Conservation (phyloP, 2,329 filamentous ascomycete genomes). For the Camptophora hylomeconis region DNA sequence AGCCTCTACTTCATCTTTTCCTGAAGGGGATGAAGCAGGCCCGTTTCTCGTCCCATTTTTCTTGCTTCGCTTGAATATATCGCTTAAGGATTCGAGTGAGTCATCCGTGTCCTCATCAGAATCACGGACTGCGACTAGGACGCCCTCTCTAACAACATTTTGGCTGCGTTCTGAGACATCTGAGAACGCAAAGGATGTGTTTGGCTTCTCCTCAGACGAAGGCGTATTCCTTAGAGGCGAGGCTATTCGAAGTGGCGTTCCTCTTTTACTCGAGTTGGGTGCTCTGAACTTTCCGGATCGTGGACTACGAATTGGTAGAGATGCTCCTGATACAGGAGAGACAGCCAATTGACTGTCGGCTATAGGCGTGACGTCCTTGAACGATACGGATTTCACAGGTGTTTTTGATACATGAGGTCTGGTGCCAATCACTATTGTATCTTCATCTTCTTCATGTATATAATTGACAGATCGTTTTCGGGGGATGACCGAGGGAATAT, state of each 20-base stretch:
- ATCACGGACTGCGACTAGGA: constrained; percentile 40
- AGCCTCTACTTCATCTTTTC: constrained; percentile 11
- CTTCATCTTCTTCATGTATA: constrained; percentile 7
- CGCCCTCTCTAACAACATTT: constrained; percentile 43
- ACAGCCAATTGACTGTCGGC: constrained; percentile 3
- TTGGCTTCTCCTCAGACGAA: constrained; percentile 3
- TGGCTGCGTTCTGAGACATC: constrained; percentile 24
- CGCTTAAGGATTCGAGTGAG: constrained; percentile 44
- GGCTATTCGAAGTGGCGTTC: constrained; percentile 1
- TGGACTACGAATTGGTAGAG: constrained; percentile 13
- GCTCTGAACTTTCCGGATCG: constrained; percentile 1
- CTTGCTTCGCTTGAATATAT: constrained; percentile 28
- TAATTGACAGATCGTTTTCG: constrained; percentile 16
- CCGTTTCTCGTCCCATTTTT: constrained; percentile 7
- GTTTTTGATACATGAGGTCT: constrained; percentile 3
- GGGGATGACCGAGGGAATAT: too few species aligned
- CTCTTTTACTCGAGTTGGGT: background rate
- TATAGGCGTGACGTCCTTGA: constrained; percentile 6
- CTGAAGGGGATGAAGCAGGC: constrained; percentile 10
- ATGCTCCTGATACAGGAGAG: constrained; percentile 3
- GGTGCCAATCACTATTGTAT: constrained; percentile 12
- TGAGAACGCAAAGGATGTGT: constrained; percentile 19
- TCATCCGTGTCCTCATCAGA: constrained; percentile 60
- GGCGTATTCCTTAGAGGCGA: background rate
- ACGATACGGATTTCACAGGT: constrained; percentile 1